These are phyloP conservation scores for Calonectria ilicicola DNA, from an alignment of 2,329 filamentous ascomycete genomes.

Conservation along the genomic window DNA sequence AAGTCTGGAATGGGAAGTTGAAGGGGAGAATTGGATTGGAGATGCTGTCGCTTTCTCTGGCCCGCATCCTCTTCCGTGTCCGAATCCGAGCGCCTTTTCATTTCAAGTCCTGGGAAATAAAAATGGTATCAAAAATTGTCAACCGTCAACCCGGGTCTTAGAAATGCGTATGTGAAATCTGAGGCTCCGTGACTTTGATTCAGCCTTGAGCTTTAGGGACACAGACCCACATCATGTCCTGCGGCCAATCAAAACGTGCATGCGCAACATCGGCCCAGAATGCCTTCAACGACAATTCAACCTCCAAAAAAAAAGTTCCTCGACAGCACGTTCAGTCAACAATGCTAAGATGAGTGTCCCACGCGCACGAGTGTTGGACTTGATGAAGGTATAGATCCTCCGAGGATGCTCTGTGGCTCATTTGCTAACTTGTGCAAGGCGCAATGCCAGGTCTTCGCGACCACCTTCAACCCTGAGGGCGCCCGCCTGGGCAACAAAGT, in stretches of 20 bases:
- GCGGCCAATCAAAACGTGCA: slow-evolving; percentile 36
- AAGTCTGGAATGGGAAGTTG: slow-evolving; percentile 25
- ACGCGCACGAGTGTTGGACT: slow-evolving; percentile 73
- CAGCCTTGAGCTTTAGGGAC: not conserved
- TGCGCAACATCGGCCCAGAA: slow-evolving; percentile 31
- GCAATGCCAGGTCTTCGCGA: slow-evolving; percentile 92
- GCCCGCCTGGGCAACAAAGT: slow-evolving; percentile 91
- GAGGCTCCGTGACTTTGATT: slow-evolving; percentile 13
- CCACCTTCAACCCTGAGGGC: slow-evolving; percentile 88
- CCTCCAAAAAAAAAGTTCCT: slow-evolving; percentile 41
- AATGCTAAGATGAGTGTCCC: slow-evolving; percentile 70
- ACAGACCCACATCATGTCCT: slow-evolving; percentile 7
- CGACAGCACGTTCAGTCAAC: slow-evolving; percentile 35
- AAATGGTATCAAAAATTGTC: not conserved
- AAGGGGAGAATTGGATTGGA: slow-evolving; percentile 5
- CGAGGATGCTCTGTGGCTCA: not conserved
- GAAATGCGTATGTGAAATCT: slow-evolving; percentile 3
- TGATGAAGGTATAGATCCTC: slow-evolving; percentile 76
- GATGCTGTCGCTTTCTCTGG: slow-evolving; percentile 35
- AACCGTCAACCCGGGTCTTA: not conserved
- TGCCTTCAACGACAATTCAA: slow-evolving; percentile 44
- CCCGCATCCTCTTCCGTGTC: slow-evolving; percentile 10
- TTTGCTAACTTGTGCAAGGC: slow-evolving; percentile 64
- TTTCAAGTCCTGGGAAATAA: not conserved
- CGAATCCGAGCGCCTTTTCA: slow-evolving; percentile 30